phyloP scores from a whole-genome alignment of 495 filamentous ascomycete species.

The Aeminium ludgeri region DNA sequence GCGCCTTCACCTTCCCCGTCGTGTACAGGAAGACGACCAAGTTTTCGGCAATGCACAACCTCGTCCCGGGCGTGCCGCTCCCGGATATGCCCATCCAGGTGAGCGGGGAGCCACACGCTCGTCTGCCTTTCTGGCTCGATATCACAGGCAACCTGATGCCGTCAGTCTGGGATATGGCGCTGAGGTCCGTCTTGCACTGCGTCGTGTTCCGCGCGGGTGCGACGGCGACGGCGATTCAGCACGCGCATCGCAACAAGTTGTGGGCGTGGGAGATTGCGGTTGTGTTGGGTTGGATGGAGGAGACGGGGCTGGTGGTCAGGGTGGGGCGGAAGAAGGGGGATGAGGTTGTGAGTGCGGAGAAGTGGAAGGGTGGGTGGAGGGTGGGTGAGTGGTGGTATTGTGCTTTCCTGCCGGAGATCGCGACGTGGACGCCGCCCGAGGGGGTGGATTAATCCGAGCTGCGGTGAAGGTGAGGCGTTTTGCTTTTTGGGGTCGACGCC shows the following conservation, averaged over 20 bases:
- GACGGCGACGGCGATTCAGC: constrained; percentile 32
- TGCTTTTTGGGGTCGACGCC: not conserved
- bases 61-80: constrained; percentile 10
- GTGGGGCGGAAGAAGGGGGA: constrained; percentile 14
- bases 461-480: not conserved
- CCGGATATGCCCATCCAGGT: constrained; percentile 18
- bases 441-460: not conserved
- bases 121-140: constrained; percentile 64
- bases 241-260: constrained; percentile 41
- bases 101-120: constrained; percentile 13
- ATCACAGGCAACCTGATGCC: constrained; percentile 47
- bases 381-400: constrained; percentile 60
- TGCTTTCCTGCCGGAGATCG: constrained; percentile 14
- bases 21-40: constrained; percentile 10
- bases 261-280: constrained; percentile 51
- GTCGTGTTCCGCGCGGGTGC: constrained; percentile 45
- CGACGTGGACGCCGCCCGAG: not conserved
- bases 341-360: constrained; percentile 8
- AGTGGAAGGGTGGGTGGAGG: constrained; percentile 22
- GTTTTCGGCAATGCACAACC: constrained; percentile 4
- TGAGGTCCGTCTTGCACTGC: constrained; percentile 40
- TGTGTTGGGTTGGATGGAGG: constrained; percentile 46
- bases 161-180: constrained; percentile 46
- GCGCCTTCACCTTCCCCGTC: constrained; percentile 1
- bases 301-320: constrained; percentile 29